Evolutionary conservation across 2,329 filamentous ascomycete genomes (phyloP).

Genomic region (Dactylellina drechsleri): DNA sequence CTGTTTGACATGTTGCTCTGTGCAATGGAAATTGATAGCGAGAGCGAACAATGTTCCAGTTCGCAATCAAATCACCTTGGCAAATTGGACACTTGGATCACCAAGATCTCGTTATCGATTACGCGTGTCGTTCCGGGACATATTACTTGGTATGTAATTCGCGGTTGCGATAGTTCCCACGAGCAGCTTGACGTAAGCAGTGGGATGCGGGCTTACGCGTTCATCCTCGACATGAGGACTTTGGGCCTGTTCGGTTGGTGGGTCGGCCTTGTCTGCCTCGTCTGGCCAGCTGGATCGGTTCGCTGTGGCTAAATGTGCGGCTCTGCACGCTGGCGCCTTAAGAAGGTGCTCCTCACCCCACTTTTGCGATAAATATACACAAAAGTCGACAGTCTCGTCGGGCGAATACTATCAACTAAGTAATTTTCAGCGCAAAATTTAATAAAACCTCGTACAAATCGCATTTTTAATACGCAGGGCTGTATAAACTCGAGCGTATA

Average conservation of each 20-base stretch:
- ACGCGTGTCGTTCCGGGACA: not conserved
- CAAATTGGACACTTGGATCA: no score
- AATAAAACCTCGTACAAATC: no score
- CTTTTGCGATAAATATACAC: no score
- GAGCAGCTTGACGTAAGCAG: conserved; percentile 41
- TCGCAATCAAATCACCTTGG: no score
- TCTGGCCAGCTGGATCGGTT: not conserved
- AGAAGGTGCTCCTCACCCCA: no score
- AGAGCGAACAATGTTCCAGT: no score
- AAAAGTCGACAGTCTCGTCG: no score
- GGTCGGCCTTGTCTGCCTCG: conserved; percentile 38
- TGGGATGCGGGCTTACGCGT: conserved; percentile 31
- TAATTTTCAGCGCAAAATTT: not conserved
- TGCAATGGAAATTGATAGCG: no score
- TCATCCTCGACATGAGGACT: not conserved
- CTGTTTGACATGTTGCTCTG: no score
- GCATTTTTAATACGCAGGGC: no score
- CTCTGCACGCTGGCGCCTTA: not conserved
- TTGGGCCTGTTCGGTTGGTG: not conserved
- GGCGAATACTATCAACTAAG: not conserved
- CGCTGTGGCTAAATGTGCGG: conserved; percentile 24
- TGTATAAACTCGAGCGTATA: no score
- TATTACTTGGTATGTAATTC: not conserved
- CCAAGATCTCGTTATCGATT: not conserved
- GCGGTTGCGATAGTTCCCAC: not conserved